phyloP scores from a whole-genome alignment of 768 basidiomycete species.

The Rhizopogon roseolus region DNA sequence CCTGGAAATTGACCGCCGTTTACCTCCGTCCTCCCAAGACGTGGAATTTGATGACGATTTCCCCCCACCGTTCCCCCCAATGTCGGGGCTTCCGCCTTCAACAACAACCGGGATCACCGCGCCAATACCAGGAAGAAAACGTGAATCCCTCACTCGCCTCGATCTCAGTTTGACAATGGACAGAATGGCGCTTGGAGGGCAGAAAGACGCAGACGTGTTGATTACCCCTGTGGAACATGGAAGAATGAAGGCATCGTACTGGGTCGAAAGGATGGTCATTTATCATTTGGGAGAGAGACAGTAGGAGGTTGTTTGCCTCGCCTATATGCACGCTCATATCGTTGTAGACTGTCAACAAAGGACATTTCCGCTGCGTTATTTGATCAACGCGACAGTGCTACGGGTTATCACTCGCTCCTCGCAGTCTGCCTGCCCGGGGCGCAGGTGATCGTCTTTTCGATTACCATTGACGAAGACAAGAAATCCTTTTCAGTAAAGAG shows the following conservation, averaged over 20 bases:
- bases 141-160: slow-evolving; percentile 46
- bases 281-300: slow-evolving; percentile 42
- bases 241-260: slow-evolving; percentile 66
- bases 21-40: slow-evolving; percentile 37
- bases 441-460: slow-evolving; percentile 40
- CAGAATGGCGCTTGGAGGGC: slow-evolving; percentile 58
- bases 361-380: slow-evolving; percentile 55
- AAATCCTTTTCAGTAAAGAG: slow-evolving; percentile 36
- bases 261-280: slow-evolving; percentile 60
- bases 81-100: slow-evolving; percentile 44
- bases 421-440: slow-evolving; percentile 50
- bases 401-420: slow-evolving; percentile 44
- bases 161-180: slow-evolving; percentile 61
- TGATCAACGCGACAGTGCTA: slow-evolving; percentile 62
- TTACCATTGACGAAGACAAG: slow-evolving; percentile 37
- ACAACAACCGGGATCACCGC: slow-evolving; percentile 51
- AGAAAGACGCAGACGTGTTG: slow-evolving; percentile 37
- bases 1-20: slow-evolving; percentile 26
- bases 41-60: slow-evolving; percentile 30
- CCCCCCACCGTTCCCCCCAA: slow-evolving; percentile 18
- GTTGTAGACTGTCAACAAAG: slow-evolving; percentile 4
- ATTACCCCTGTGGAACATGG: slow-evolving; percentile 48
- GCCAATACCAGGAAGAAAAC: slow-evolving; percentile 40
- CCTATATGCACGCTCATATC: slow-evolving; percentile 1
- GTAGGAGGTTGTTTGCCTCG: slow-evolving; percentile 35